These are phyloP conservation scores for Xylariaceae sp. DNA, from an alignment of 2,329 filamentous ascomycete genomes.

Conservation along the genomic window DNA sequence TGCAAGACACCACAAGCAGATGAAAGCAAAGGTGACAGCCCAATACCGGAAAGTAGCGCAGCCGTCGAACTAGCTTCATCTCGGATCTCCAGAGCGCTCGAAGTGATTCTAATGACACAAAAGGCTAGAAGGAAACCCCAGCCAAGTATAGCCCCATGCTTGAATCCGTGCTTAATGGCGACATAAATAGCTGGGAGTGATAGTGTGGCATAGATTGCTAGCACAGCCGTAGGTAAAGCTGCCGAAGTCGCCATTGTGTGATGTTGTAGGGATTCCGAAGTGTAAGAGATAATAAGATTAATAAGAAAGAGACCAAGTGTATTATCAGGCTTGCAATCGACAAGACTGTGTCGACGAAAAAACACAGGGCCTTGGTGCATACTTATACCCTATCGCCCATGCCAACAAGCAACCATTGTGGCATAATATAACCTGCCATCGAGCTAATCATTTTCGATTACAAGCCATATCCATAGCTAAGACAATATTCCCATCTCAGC, in stretches of 20 bases:
- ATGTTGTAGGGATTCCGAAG: no score
- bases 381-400: not conserved
- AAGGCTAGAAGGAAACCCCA: conserved; percentile 45
- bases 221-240: conserved; percentile 30
- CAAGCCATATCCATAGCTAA: no score
- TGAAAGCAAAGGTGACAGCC: conserved; percentile 43
- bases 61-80: conserved; percentile 32
- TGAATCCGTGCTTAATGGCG: conserved; percentile 31
- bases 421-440: not conserved
- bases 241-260: conserved; percentile 16
- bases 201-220: conserved; percentile 42
- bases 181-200: conserved; percentile 37
- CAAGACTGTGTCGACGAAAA: not conserved
- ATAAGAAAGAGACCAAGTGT: no score
- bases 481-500: no score
- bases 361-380: not conserved
- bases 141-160: conserved; percentile 42
- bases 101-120: conserved; percentile 41
- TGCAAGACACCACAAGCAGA: conserved; percentile 38
- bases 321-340: no score
- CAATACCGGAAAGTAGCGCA: conserved; percentile 41
- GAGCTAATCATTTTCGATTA: no score
- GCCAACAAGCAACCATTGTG: not conserved
- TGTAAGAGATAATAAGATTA: no score
- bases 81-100: conserved; percentile 35